Evolutionary conservation across 495 filamentous ascomycete species (phyloP), one percentile per base, ranked within the genome.

Genomic region (Lentithecium fluviatile): DNA sequence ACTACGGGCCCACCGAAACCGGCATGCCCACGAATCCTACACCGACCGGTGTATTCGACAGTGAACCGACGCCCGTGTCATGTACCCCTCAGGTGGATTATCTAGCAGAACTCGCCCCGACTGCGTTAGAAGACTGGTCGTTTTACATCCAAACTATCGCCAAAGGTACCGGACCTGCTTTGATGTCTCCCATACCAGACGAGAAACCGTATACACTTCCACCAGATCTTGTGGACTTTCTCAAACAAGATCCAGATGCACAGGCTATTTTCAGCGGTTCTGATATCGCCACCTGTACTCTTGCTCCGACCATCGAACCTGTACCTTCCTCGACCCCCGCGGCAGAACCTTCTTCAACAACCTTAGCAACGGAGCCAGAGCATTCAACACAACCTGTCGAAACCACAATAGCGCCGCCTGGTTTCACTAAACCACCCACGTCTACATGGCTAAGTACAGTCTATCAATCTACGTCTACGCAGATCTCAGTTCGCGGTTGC

Each of bases 251-350:
- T 36, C 32, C 57, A 6, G 40, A 17, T 2, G 52, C 60, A 24
- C 20, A 26, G 17, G 40, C 20, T 13, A 19, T 56, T 11, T 66
- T 57, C 48, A 42, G 37, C 21, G 57, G 57, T 6, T 66, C 63
- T 4, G 40, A 66, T 45, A 56, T 66, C 12, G 63, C 63, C 2
- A 66, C 63, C 2, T 66, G 63, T 42, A 61, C 63, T 23, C 51
- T 56, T 17, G 32, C 21, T 24, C 23, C 62, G 11, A 59, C 56
- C 3, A 21, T 11, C 6, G n/a, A 26, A 38, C 26, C 49, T 8
- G 29, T 5, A 19, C 13, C 4, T 24, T 36, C 4, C 29, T 32
- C 29, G 29, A 10, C 29, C 17, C 11, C 20, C 48, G n/a, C n/a
- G n/a, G n/a, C n/a, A n/a, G n/a, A n/a, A n/a, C n/a, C n/a, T n/a